These are phyloP conservation scores for Vararia minispora DNA, from an alignment of 768 basidiomycete species.

Conservation along the genomic window DNA sequence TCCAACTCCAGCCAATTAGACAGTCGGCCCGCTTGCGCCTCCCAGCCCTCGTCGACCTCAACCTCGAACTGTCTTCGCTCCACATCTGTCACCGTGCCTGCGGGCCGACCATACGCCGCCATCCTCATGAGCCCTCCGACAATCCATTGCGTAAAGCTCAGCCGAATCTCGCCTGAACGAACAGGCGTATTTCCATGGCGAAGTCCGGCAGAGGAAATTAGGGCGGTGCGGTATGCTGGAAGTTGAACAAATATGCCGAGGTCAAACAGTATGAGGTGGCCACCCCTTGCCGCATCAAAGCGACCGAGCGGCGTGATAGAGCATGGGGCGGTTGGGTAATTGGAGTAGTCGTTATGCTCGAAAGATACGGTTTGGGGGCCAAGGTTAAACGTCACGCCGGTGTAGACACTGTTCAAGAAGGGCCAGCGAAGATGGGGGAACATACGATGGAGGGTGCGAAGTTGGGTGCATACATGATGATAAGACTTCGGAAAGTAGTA, in stretches of 20 bases:
- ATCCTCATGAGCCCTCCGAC: slow-evolving; percentile 4
- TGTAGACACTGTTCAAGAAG: slow-evolving; percentile 20
- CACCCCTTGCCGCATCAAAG: slow-evolving; percentile 20
- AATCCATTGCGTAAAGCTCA: slow-evolving; percentile 6
- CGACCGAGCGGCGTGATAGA: slow-evolving; percentile 20
- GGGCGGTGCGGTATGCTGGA: too few relatives aligned
- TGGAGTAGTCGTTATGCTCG: slow-evolving; percentile 20
- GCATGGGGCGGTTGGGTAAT: slow-evolving; percentile 24
- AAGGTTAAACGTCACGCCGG: slow-evolving; percentile 21
- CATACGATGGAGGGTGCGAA: slow-evolving; percentile 2
- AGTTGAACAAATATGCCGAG: slow-evolving; percentile 17
- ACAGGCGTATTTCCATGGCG: too few relatives aligned
- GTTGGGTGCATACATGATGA: neutral
- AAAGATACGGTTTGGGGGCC: slow-evolving; percentile 10
- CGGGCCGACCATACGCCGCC: neutral
- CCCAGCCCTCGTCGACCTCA: neutral
- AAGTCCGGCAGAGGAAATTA: too few relatives aligned
- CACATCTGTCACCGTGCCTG: neutral
- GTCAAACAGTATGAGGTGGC: slow-evolving; percentile 23
- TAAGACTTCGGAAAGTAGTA: neutral
- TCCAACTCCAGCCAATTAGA: neutral
- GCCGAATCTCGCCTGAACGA: too few relatives aligned
- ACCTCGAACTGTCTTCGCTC: neutral
- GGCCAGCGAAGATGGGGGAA: slow-evolving; percentile 11
- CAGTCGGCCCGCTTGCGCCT: neutral